Base-by-base conservation (phyloP, 1,284 basidiomycete genomes). In the Ganoderma meredithae region DNA sequence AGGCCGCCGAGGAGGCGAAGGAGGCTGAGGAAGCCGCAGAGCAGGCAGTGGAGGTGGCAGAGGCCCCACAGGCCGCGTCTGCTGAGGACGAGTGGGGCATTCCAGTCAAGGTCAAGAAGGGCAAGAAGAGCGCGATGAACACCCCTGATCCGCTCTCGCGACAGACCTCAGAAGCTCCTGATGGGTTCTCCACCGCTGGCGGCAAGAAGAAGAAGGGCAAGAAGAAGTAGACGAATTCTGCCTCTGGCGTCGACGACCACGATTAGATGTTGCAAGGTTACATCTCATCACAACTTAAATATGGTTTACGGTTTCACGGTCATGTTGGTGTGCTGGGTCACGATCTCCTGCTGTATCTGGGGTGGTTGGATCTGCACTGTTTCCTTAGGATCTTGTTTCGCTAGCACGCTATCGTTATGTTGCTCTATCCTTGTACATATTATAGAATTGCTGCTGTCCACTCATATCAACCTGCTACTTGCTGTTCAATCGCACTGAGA, bases 201-300 rank as follows among this genome's bases (percentile, higher is more conserved):
- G 61, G 44, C 49, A 72, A 72, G 71, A 75, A 74, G 72, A 74
- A 73, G 63, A 72, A 72, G 71, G 49, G 68, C 19, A 75, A 75
- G 73, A 75, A 73, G 63, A 69, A 65, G 52, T 63, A 66, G 49
- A 40, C 58, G 41, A 67, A 56, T 36, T 65, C 67, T 40, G 60
- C 58, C 12, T 68, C 65, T 19, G 40, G 40, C 10, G 25, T 47
- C 15, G 66, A 68, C 62, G 65, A 40, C 64, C 61, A 68, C 22
- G 66, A 71, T 27, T 31, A 49, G 59, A 27, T 61, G 39, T 47
- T 22, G 53, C 19, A n/a, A 19, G 36, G 31, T n/a, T 31, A 31
- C 27, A 27, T 17, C 8, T 22, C 56, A 33, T 40, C 62, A 39
- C 60, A 58, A 25, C n/a, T 19, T 55, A 53, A 19, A 47, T 60